Base-by-base conservation (phyloP, 371 early-diverging fungal genomes). In the Apophysomyces ossiformis region DNA sequence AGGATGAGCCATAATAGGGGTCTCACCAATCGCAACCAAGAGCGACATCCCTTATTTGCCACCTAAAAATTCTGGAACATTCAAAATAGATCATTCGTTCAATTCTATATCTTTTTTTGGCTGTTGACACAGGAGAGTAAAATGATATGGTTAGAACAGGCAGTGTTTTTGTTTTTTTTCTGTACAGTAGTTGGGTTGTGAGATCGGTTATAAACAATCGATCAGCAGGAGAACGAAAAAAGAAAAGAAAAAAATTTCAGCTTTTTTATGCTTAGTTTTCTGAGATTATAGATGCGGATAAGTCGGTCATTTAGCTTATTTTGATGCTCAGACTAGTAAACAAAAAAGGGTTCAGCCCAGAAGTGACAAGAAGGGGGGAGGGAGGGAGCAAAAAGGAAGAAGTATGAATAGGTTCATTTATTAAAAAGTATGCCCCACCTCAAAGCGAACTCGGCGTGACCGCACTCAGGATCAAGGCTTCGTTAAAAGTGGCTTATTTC, bases 41-140 rank as follows among this genome's bases (percentile, higher is more conserved):
- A 50, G 21, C 21, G 21, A 21, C 35, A 50, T 50, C 9, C 54
- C 21, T 21, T 50, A n/a, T 50, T 50, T 50, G 54, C 54, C 9
- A 50, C 35, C 3, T 26, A 50, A 50, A n/a, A 50, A 8, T 50
- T 50, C 54, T 50, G 54, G 54, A 50, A 50, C 54, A 50, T 11
- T 11, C 9, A 21, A 16, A 26, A 50, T 5, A 21, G 8, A 21
- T 21, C 5, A 50, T 50, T 50, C 54, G 54, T 50, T 21, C 16
- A 50, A 50, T 50, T 50, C 54, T 50, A 21, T 50, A 32, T 50
- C 21, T 26, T 21, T 21, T 50, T 21, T 26, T 26, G 21, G 54
- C 35, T 26, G 5, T 1, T 50, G 11, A 50, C 54, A 16, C 54
- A 21, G 54, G 16, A 8, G 41, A 11, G 41, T 13, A 41, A 41